Evolutionary conservation across 305 asterid species (phyloP).

Genomic region (Euphrasia arctica): DNA sequence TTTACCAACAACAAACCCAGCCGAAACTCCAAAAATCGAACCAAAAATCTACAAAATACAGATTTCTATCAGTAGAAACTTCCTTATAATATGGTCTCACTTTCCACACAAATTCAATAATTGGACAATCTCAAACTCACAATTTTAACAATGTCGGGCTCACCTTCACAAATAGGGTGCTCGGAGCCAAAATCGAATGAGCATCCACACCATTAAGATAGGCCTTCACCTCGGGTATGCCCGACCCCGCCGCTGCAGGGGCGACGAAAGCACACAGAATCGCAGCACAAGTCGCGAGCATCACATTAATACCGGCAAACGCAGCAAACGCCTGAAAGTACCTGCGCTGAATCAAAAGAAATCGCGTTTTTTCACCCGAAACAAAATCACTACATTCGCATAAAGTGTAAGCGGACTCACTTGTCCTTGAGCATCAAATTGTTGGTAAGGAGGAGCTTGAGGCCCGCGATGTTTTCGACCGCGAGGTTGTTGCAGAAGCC

Average conservation of each 20-base stretch:
- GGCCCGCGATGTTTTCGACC: slow-evolving; percentile 89
- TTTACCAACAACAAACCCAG: slow-evolving; percentile 97
- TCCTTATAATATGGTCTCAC: neutral
- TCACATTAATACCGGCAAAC: slow-evolving; percentile 58
- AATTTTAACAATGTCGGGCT: slow-evolving; percentile 10
- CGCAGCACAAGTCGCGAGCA: slow-evolving; percentile 72
- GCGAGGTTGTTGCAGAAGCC: slow-evolving; percentile 85
- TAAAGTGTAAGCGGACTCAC: slow-evolving; percentile 35
- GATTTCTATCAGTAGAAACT: slow-evolving; percentile 13
- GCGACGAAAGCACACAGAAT: slow-evolving; percentile 73
- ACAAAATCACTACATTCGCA: neutral
- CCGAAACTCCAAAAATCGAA: slow-evolving; percentile 91
- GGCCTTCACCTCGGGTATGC: slow-evolving; percentile 98
- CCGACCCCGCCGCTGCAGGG: slow-evolving; percentile 98
- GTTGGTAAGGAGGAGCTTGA: slow-evolving; percentile 70
- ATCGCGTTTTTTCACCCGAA: slow-evolving; percentile 2
- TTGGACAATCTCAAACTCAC: no score
- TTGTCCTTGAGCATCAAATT: slow-evolving; percentile 58
- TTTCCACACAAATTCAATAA: neutral
- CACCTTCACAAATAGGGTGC: slow-evolving; percentile 90
- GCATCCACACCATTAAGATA: slow-evolving; percentile 94
- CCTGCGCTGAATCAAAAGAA: slow-evolving; percentile 43
- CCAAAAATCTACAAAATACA: slow-evolving; percentile 66
- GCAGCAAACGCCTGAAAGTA: slow-evolving; percentile 58
- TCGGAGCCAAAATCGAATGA: slow-evolving; percentile 92